Evolutionary conservation across 306 rosid genomes (phyloP).

Genomic region (Vicia villosa): DNA sequence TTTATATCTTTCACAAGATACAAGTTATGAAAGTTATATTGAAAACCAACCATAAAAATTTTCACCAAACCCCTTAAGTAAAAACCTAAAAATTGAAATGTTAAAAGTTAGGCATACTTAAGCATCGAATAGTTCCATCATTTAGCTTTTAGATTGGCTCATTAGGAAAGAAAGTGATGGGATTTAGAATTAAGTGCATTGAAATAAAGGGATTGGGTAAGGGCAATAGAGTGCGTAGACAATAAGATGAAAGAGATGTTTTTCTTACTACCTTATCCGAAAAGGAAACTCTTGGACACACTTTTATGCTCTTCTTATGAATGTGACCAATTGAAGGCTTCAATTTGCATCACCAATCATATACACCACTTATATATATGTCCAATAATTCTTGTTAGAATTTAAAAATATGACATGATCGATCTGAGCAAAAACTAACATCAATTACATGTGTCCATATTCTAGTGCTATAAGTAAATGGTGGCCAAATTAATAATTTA

Average conservation of each 20-base stretch:
- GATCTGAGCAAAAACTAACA: neutral
- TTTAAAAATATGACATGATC: neutral
- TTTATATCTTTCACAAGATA: no score
- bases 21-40: neutral
- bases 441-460: neutral
- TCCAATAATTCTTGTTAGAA: neutral
- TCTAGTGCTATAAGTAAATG: neutral
- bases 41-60: neutral
- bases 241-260: slow-evolving; percentile 43
- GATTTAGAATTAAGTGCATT: neutral
- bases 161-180: no score
- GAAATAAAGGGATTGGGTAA: slow-evolving; percentile 26
- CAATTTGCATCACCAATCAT: slow-evolving; percentile 16
- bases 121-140: slow-evolving; percentile 1
- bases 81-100: neutral
- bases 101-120: slow-evolving; percentile 5
- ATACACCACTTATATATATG: neutral
- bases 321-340: slow-evolving; percentile 6
- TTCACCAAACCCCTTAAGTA: neutral
- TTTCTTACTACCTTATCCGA: slow-evolving; percentile 40
- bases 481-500: neutral
- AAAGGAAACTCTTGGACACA: slow-evolving; percentile 39
- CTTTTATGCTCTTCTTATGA: neutral
- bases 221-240: slow-evolving; percentile 1
- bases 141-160: slow-evolving; percentile 2